Conservation (phyloP, 2,329 filamentous ascomycete species). For the Alternaria brassicae region DNA sequence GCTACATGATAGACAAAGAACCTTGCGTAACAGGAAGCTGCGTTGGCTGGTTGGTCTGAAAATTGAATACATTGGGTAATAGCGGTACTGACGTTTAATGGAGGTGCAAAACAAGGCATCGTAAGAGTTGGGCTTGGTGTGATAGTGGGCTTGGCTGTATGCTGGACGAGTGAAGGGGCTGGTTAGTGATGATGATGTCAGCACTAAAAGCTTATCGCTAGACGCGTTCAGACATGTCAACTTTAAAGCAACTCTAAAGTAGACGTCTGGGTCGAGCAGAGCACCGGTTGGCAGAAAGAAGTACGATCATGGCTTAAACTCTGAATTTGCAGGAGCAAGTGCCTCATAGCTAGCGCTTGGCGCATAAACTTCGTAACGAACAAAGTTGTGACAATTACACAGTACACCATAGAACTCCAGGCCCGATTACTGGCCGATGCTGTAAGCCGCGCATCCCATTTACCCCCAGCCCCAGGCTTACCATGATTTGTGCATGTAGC, state of each 20-base stretch:
- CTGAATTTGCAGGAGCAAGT: neutral
- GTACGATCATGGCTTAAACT: neutral
- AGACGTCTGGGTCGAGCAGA: neutral
- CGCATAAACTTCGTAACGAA: neutral
- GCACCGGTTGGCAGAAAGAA: neutral
- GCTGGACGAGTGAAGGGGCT: neutral
- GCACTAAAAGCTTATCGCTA: constrained; percentile 16
- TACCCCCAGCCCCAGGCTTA: neutral
- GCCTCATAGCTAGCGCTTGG: neutral
- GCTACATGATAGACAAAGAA: constrained; percentile 20
- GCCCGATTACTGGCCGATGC: constrained; percentile 7
- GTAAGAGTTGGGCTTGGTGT: constrained; percentile 5
- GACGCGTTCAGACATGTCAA: constrained; percentile 10
- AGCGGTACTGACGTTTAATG: neutral
- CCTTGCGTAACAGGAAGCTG: constrained; percentile 34
- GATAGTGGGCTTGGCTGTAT: neutral
- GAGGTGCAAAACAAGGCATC: neutral
- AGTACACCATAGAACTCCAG: constrained; percentile 7
- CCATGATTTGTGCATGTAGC: constrained; percentile 3
- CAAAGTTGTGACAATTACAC: neutral
- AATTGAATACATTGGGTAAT: constrained; percentile 5
- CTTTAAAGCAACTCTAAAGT: constrained; percentile 26
- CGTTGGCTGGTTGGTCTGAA: neutral
- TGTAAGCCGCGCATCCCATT: constrained; percentile 1
- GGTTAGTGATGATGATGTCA: constrained; percentile 14